Evolutionary conservation across 768 basidiomycete species (phyloP), one percentile per base, ranked within the genome.

Genomic region (Fomitopsis serialis): DNA sequence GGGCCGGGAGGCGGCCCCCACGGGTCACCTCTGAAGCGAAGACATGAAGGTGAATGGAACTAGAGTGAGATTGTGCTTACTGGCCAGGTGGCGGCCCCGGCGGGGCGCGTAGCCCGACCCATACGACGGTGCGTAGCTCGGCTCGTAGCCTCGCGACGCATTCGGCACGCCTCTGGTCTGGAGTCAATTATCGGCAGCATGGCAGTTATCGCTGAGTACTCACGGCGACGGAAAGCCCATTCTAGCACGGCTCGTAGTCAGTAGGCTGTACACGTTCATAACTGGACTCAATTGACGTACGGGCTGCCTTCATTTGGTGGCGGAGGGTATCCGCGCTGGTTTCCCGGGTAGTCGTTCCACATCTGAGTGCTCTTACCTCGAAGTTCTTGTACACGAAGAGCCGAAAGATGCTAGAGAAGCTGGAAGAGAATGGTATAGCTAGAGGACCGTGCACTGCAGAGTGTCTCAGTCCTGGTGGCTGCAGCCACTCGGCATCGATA

Each of bases 341-440:
- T 56, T 13, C 58, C 61, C 22, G 58, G 61, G 37, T 59, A 62
- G 34, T 54, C 50, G 52, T 53, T 57, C 58, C 56, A 59, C 56
- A 57, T 59, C 10, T 7, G 21, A 17, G 15, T 23, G 10, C 15
- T 11, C 36, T 5, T 6, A 42, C 24, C 9, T 11, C 21, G 21
- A 3, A 1, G 7, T 13, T 32, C 29, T 32, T 11, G 29, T 32
- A 32, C 29, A 32, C 29, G 11, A 32, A 11, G 29, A 32, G 29
- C n/a, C n/a, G n/a, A n/a, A 32, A 6, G 29, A 11, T 32, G 29
- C 6, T 32, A 32, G 29, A 5, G 5, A 11, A 32, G 29, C 6
- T 32, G 29, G 29, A 6, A 5, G 11, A 24, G 32, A 11, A 22
- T 44, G 15, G 42, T 36, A 48, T 25, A 34, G 27, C 13, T 8